phyloP scores from a whole-genome alignment of 2,329 filamentous ascomycete genomes.

The Acephala macrosclerotiorum region DNA sequence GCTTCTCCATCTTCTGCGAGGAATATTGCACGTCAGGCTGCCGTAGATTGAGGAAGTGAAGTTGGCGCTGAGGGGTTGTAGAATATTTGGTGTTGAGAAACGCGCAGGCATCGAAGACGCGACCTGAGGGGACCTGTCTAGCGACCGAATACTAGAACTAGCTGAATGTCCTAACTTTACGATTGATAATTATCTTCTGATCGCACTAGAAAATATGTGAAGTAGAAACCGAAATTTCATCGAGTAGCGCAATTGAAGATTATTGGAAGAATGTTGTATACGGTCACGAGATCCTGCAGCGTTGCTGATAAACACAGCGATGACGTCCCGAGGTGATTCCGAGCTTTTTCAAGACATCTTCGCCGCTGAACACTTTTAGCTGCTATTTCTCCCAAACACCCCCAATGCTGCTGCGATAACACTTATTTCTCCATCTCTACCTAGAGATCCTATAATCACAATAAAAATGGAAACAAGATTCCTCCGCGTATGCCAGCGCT shows the following conservation, averaged over 20 bases:
- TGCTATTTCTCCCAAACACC: neutral
- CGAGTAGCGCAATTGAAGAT: neutral
- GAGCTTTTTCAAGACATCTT: conserved; percentile 26
- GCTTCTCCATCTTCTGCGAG: conserved; percentile 24
- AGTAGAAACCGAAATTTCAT: neutral
- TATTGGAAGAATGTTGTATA: conserved; percentile 1
- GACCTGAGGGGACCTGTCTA: conserved; percentile 27
- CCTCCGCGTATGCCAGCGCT: conserved; percentile 35
- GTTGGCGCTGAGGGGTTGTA: conserved; percentile 7
- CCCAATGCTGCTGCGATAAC: conserved; percentile 38
- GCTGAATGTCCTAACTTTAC: neutral
- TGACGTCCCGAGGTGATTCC: conserved; percentile 32
- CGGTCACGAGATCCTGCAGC: conserved; percentile 28
- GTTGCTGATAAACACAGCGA: conserved; percentile 31
- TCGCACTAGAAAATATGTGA: neutral
- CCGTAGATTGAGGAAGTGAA: neutral
- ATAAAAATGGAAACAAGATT: conserved; percentile 39
- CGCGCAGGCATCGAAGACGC: conserved; percentile 37
- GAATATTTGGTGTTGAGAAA: conserved; percentile 17
- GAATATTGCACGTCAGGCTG: conserved; percentile 13
- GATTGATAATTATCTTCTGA: neutral
- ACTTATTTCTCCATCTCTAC: neutral
- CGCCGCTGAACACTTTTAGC: conserved; percentile 32
- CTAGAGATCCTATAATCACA: conserved; percentile 4
- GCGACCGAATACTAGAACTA: conserved; percentile 12